Conservation (phyloP, 2,329 filamentous ascomycete species). For the Pseudocercospora fijiensis region DNA sequence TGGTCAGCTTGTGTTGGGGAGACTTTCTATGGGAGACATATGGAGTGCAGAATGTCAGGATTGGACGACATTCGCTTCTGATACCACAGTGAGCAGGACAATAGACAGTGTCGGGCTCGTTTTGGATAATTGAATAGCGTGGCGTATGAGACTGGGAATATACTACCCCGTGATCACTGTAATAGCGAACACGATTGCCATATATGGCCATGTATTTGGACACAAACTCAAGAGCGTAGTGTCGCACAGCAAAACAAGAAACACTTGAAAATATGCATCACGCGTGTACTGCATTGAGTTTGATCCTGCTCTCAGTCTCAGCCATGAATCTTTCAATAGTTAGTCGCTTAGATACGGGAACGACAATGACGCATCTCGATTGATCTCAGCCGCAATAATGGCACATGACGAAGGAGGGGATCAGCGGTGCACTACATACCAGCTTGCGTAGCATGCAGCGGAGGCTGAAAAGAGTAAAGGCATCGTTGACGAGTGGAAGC, state of each 20-base stretch:
- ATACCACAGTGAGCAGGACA: background rate
- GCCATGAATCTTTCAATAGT: background rate
- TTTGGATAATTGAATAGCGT: background rate
- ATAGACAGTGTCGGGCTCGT: background rate
- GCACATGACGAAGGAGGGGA: background rate
- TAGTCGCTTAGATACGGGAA: background rate
- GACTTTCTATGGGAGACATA: background rate
- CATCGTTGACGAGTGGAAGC: background rate
- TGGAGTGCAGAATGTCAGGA: background rate
- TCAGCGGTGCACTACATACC: background rate
- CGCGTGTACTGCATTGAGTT: background rate
- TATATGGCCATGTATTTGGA: background rate
- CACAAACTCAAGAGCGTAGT: background rate
- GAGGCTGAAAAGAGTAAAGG: background rate
- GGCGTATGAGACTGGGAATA: background rate
- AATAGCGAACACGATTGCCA: background rate
- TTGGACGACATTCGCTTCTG: background rate
- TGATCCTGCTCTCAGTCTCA: background rate
- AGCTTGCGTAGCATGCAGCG: background rate
- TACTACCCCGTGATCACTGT: background rate
- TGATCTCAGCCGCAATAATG: background rate
- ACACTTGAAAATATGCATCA: background rate
- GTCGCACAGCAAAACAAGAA: background rate
- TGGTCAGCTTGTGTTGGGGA: background rate
- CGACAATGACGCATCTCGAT: background rate